Evolutionary conservation across 768 basidiomycete species (phyloP), one percentile per base, ranked within the genome.

Genomic region (Rubroboletus pulcherrimus): DNA sequence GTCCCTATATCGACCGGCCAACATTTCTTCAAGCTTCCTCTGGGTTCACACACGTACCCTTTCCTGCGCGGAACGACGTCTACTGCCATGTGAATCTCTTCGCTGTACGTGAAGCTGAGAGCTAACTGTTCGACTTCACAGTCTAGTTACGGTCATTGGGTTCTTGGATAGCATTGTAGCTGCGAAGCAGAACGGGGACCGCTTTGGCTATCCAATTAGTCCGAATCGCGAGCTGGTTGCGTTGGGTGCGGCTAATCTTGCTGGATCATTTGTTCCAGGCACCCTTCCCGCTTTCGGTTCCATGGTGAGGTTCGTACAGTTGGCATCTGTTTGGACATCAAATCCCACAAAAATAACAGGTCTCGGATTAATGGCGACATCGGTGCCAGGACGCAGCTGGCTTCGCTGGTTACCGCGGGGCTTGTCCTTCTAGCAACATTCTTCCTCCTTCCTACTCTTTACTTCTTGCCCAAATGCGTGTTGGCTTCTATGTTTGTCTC

Each of bases 191-290:
- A 95, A 90, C 56, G 84, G 85, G 0, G 81, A 84, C 4, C 85
- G 86, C 12, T 98, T 87, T 65, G 89, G 91, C 3, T 87, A 98
- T 68, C 81, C 89, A 0, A 89, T 98, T 59, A 90, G 85, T 59
- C 93, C 94, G 0, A 99, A 98, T 68, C 87, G 97, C 30, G 97
- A 99, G 66, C 79, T 98, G 1, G 95, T 98, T 26, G 97, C 97
- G 1, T 77, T 99, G 17, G 77, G 93, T 42, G 84, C 89, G 11
- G 84, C 85, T 12, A 97, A 97, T 67, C 75, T 96, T 35, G 80
- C 75, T 4, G 86, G 78, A 1, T 87, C 91, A 1, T 87, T 95
- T 63, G 74, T 98, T 51, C 88, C 91, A 4, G 96, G 97, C 2
- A 90, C 91, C 0, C 77, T 98, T 2, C 94, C 95, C 5, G 92